phyloP scores from a whole-genome alignment of 257 asterid genomes.

The Voacanga thouarsii region DNA sequence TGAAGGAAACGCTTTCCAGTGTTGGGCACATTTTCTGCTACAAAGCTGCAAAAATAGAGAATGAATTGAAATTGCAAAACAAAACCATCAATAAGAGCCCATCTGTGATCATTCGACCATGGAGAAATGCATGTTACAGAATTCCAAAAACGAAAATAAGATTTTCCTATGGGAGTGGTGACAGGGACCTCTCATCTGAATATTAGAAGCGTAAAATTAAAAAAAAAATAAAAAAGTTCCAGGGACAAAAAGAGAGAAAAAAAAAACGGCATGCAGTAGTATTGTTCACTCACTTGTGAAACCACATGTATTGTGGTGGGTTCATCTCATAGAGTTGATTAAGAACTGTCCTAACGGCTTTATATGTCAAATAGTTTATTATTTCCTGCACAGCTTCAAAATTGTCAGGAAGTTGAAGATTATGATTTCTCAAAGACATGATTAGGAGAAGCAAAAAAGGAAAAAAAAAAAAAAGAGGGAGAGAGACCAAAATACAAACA shows the following conservation, averaged over 20 bases:
- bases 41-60: conserved; percentile 42
- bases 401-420: conserved; percentile 2
- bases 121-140: background rate
- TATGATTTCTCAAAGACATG: background rate
- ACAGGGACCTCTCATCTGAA: background rate
- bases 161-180: background rate
- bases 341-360: conserved; percentile 71
- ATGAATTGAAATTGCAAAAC: background rate
- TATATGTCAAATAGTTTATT: conserved; percentile 48
- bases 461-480: background rate
- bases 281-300: conserved; percentile 48
- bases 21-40: conserved; percentile 46
- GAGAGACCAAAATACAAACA: too few relatives aligned
- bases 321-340: conserved; percentile 71
- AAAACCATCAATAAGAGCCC: background rate
- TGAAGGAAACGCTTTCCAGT: conserved; percentile 51
- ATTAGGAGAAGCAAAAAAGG: background rate
- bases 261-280: background rate
- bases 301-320: conserved; percentile 60
- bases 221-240: background rate
- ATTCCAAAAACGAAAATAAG: background rate
- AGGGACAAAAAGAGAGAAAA: background rate
- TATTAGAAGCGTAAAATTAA: background rate
- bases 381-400: conserved; percentile 37
- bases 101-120: background rate